Conservation (phyloP, 345 rosid species). For the Tarenaya hassleriana region DNA sequence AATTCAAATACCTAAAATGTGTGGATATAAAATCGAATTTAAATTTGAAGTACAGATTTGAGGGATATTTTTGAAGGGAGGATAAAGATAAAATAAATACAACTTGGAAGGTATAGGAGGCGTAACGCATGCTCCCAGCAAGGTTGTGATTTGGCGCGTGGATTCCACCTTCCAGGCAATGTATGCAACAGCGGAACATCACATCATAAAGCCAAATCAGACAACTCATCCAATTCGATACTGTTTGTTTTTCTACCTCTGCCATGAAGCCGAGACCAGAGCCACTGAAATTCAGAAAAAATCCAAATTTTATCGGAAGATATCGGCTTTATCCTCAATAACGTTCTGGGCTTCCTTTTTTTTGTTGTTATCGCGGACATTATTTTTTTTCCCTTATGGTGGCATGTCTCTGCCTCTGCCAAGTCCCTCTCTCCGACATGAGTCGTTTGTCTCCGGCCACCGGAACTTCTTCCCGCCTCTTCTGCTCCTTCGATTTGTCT, state of each 20-base stretch:
- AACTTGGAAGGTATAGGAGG: too few species aligned
- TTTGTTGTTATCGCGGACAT: not conserved
- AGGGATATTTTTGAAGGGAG: too few species aligned
- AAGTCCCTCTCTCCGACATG: constrained; percentile 43
- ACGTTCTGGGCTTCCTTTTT: not conserved
- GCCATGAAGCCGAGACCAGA: constrained; percentile 32
- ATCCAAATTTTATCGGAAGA: constrained; percentile 19
- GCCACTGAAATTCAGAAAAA: constrained; percentile 29
- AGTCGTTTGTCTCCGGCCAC: constrained; percentile 40
- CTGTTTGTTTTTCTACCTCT: constrained; percentile 7
- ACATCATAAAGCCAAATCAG: constrained; percentile 16
- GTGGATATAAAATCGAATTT: too few species aligned
- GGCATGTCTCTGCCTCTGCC: constrained; percentile 47
- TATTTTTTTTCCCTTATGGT: constrained; percentile 31
- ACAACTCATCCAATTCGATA: not conserved
- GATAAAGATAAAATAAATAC: too few species aligned
- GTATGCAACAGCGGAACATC: not conserved
- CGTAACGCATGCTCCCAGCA: too few species aligned
- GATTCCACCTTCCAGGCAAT: too few species aligned
- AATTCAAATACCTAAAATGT: too few species aligned
- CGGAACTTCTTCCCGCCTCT: constrained; percentile 31
- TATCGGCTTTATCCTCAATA: constrained; percentile 21
- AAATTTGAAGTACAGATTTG: too few species aligned
- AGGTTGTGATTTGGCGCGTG: too few species aligned
- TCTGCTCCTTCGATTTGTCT: constrained; percentile 24